These are phyloP conservation scores for Metschnikowia amazonensis DNA, from an alignment of 805 yeast genomes.

Conservation along the genomic window DNA sequence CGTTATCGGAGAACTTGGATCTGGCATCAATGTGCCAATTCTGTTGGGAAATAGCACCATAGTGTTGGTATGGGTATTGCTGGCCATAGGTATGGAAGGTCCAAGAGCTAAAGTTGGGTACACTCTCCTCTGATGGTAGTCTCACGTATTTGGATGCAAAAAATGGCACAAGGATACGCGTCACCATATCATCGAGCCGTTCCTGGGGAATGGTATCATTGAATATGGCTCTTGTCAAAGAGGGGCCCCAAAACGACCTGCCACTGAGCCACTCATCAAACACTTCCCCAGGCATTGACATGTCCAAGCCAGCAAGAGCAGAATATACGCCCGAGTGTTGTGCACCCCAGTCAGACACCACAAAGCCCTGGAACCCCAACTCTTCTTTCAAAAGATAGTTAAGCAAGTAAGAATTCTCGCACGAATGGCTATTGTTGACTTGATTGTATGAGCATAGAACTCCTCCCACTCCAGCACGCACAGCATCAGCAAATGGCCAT, in stretches of 20 bases:
- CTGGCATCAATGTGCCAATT: slow-evolving; percentile 56
- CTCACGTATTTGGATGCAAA: slow-evolving; percentile 39
- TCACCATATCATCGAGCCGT: slow-evolving; percentile 60
- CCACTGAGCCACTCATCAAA: slow-evolving; percentile 53
- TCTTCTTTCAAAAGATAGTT: slow-evolving; percentile 57
- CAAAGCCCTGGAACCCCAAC: slow-evolving; percentile 63
- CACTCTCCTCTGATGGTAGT: slow-evolving; percentile 39
- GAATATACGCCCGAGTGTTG: slow-evolving; percentile 55
- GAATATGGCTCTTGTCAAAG: slow-evolving; percentile 50
- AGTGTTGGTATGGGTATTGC: slow-evolving; percentile 49
- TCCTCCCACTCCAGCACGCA: slow-evolving; percentile 57
- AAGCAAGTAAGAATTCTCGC: slow-evolving; percentile 54
- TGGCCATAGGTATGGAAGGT: slow-evolving; percentile 54
- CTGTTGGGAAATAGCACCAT: slow-evolving; percentile 50
- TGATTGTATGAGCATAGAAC: slow-evolving; percentile 60
- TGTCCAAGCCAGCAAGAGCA: slow-evolving; percentile 57
- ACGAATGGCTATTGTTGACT: slow-evolving; percentile 54
- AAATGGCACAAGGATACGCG: slow-evolving; percentile 55
- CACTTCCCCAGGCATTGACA: slow-evolving; percentile 62
- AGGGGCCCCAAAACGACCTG: slow-evolving; percentile 55
- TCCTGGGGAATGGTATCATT: slow-evolving; percentile 52
- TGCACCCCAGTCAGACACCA: slow-evolving; percentile 68
- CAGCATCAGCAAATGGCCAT: slow-evolving; percentile 66
- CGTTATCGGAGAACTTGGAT: slow-evolving; percentile 43
- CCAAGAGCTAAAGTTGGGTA: slow-evolving; percentile 58